phyloP scores from a whole-genome alignment of 768 basidiomycete genomes.

The Podaxis sp. region DNA sequence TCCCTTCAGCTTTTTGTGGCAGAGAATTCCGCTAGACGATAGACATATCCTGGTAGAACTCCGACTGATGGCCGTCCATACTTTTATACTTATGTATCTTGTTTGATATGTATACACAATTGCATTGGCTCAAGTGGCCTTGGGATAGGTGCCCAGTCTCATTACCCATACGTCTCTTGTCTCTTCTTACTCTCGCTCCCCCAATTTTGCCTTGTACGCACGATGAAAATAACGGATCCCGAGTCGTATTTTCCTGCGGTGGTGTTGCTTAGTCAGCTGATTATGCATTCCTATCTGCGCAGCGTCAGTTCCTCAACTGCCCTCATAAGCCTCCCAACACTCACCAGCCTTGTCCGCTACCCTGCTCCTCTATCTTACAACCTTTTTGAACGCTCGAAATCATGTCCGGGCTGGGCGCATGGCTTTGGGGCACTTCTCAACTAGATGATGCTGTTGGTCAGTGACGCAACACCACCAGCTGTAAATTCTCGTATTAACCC shows the following conservation, averaged over 20 bases:
- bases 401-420: constrained; percentile 64
- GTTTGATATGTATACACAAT: not conserved
- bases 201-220: too few species aligned
- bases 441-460: constrained; percentile 82
- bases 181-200: too few species aligned
- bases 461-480: constrained; percentile 23
- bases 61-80: constrained; percentile 11
- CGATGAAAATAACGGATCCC: not conserved
- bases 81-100: not conserved
- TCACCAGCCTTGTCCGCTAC: not conserved
- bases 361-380: not conserved
- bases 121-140: too few species aligned
- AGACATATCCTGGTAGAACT: not conserved
- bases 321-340: constrained; percentile 6
- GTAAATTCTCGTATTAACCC: constrained; percentile 11
- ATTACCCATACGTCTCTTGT: too few species aligned
- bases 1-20: not conserved
- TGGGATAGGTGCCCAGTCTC: too few species aligned
- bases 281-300: not conserved
- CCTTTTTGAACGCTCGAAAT: not conserved
- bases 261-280: constrained; percentile 13
- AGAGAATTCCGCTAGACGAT: too few species aligned
- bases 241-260: not conserved
- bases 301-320: not conserved
- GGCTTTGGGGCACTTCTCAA: constrained; percentile 82